Evolutionary conservation across 768 basidiomycete genomes (phyloP), one percentile per base, ranked within the genome.

Genomic region (Suillus alpinus): DNA sequence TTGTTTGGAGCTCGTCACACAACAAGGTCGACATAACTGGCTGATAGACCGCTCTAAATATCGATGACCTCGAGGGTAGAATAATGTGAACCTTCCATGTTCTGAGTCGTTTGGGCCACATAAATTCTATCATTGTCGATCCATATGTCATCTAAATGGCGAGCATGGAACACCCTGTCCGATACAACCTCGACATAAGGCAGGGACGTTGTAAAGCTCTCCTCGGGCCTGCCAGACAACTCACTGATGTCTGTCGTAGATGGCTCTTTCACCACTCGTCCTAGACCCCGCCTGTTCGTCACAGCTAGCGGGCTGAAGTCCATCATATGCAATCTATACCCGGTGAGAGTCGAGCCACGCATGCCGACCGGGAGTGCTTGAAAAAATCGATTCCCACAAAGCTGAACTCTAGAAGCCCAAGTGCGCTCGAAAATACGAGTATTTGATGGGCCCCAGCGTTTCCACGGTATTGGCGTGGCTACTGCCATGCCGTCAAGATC

Each of bases 321-420:
- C 37, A 39, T 39, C 13, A 26, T 46, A 14, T 23, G 44, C 6
- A 46, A 46, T 13, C 1, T 44, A 6, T 13, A 44, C 12, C 13
- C 10, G 4, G 0, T 4, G 3, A 3, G 1, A 43, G 8, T 9
- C 7, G 4, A 10, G 18, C 10, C 9, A 4, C 9, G 1, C 8
- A n/a, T n/a, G n/a, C n/a, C n/a, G n/a, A n/a, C n/a, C n/a, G 20
- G 12, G 12, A 44, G 2, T 44, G 10, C 43, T 6, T 44, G 43
- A 12, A 44, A 12, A 13, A 44, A 12, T 13, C 20, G 20, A 23
- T 6, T 44, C 12, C 43, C 12, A 23, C 43, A 23, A 23, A 44
- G 20, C 12, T 44, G 43, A 13, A 44, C 9, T n/a, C 10, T 43
- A 12, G 2, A 20, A 4, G n/a, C 6, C 1, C 10, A 6, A 23